Evolutionary conservation across 805 yeast genomes (phyloP).

Genomic region (Babjeviella inositovora): DNA sequence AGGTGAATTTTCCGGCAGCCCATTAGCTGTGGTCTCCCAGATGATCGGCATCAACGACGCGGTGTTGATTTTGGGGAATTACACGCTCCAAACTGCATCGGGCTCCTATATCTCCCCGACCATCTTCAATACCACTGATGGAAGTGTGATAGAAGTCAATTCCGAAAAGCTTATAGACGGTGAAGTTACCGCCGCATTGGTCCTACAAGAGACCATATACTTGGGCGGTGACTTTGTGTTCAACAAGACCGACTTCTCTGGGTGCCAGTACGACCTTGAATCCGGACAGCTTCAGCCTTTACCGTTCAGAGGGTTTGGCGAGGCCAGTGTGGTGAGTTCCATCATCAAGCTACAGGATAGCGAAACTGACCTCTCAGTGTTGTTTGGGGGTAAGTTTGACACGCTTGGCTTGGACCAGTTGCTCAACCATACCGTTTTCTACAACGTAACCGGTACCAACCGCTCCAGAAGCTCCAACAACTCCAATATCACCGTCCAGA

Average conservation of each 20-base stretch:
- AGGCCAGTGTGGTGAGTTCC: slow-evolving; percentile 39
- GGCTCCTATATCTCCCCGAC: too few relatives aligned
- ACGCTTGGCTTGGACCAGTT: slow-evolving; percentile 38
- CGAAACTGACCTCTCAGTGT: slow-evolving; percentile 27
- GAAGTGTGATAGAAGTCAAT: too few relatives aligned
- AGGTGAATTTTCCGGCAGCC: too few relatives aligned
- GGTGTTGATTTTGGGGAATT: too few relatives aligned
- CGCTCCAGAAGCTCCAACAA: slow-evolving; percentile 9
- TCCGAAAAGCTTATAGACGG: too few relatives aligned
- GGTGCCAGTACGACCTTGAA: slow-evolving; percentile 43
- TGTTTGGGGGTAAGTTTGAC: slow-evolving; percentile 70
- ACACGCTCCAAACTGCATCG: too few relatives aligned
- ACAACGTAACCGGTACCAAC: slow-evolving; percentile 10
- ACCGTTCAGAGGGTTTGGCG: slow-evolving; percentile 67
- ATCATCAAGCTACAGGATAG: slow-evolving; percentile 30
- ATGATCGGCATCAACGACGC: too few relatives aligned
- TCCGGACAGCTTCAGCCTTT: slow-evolving; percentile 22
- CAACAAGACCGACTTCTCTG: slow-evolving; percentile 31
- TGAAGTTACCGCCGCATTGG: too few relatives aligned
- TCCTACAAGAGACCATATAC: too few relatives aligned
- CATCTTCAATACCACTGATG: too few relatives aligned
- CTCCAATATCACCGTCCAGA: slow-evolving; percentile 24
- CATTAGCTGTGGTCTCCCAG: too few relatives aligned
- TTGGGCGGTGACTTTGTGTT: slow-evolving; percentile 68
- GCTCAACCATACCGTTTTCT: slow-evolving; percentile 13